Percentiles rank a stretch among this genome's conserved stretches.
Conservation (phyloP, 345 rosid species). For the Arabis hirsuta region DNA sequence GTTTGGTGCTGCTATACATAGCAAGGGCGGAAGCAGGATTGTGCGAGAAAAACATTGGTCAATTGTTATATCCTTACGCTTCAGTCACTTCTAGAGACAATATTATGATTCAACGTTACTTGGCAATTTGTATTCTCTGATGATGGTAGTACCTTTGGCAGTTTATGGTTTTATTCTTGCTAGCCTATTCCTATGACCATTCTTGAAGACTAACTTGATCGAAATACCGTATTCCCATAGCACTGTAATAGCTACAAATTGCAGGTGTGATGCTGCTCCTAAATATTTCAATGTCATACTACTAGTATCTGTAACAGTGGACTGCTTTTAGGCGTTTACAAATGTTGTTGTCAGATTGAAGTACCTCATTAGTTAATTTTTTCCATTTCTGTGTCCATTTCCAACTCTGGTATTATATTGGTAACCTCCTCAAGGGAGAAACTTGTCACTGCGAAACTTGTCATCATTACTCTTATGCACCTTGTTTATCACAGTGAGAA, state of each 20-base stretch:
- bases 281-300: no score
- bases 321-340: no score
- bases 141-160: constrained; percentile 15
- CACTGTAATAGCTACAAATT: constrained; percentile 25
- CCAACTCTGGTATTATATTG: constrained; percentile 71
- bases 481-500: constrained; percentile 85
- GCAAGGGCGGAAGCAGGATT: no score
- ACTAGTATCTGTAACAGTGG: no score
- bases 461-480: constrained; percentile 80
- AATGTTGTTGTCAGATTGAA: no score
- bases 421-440: constrained; percentile 68
- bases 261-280: constrained; percentile 14
- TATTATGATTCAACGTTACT: constrained; percentile 6
- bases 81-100: neutral
- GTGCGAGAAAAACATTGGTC: no score
- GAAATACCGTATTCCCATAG: constrained; percentile 5
- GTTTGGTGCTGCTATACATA: no score
- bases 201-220: constrained; percentile 10
- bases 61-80: no score
- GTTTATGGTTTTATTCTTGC: constrained; percentile 10
- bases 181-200: neutral
- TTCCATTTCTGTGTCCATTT: constrained; percentile 49
- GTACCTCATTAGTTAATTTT: neutral
- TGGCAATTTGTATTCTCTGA: constrained; percentile 17
- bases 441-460: constrained; percentile 71